Percentiles rank a stretch among this genome's conserved stretches.
phyloP scores from a whole-genome alignment of 2,329 filamentous ascomycete genomes.

The Talaromyces sp. region DNA sequence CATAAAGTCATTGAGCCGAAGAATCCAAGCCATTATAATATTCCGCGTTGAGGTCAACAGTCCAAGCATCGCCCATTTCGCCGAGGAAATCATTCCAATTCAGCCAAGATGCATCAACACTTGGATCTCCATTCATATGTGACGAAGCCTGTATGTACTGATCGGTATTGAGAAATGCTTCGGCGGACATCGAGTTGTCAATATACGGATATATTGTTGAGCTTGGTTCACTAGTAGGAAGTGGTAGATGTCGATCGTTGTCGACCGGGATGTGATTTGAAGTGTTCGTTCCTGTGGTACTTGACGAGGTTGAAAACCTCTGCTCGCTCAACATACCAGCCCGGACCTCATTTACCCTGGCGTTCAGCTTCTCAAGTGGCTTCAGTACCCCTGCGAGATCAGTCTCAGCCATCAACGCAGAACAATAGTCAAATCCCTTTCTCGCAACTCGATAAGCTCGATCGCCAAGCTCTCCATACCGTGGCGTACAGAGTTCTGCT shows the following conservation, averaged over 20 bases:
- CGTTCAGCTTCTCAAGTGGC: neutral
- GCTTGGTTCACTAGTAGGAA: neutral
- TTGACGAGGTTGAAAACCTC: neutral
- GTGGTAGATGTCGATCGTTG: neutral
- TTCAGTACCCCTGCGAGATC: neutral
- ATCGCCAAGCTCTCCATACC: neutral
- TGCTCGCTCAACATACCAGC: neutral
- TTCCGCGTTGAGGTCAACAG: neutral
- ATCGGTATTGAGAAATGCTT: neutral
- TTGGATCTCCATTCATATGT: neutral
- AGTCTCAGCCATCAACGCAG: neutral
- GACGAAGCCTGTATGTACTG: neutral
- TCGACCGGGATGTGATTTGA: neutral
- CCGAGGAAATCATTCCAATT: slow-evolving; percentile 3
- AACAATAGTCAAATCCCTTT: neutral
- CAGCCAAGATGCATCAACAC: neutral
- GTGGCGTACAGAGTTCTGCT: neutral
- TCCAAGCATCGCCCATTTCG: neutral
- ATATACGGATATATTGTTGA: neutral
- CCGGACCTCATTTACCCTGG: neutral
- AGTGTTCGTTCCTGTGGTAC: neutral
- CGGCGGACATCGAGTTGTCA: neutral
- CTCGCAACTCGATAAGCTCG: neutral
- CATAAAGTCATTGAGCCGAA: neutral
- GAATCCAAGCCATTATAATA: neutral